Conservation (phyloP, 2,329 filamentous ascomycete species). For the Plectosphaerella cucumerina region DNA sequence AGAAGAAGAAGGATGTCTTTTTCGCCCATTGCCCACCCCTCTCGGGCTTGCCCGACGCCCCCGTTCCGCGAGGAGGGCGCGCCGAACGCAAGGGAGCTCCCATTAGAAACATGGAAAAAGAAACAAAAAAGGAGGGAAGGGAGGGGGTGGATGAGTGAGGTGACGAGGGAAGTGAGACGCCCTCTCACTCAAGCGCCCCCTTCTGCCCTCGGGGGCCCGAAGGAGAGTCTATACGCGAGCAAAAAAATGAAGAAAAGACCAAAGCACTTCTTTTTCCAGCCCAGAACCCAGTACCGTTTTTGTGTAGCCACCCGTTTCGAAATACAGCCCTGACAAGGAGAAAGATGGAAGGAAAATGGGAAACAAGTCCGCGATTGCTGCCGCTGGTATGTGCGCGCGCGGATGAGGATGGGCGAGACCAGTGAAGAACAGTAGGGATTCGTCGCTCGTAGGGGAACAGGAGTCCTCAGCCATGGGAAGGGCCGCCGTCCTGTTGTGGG, state of each 20-base stretch:
- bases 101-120: slow-evolving; percentile 1
- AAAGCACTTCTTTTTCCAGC: slow-evolving; percentile 14
- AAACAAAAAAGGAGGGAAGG: slow-evolving; percentile 6
- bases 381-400: not conserved
- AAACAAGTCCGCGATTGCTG: not conserved
- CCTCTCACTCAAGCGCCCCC: too few species aligned
- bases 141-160: too few species aligned
- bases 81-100: not conserved
- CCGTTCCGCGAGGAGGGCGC: not conserved
- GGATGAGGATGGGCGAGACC: slow-evolving; percentile 6
- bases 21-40: too few species aligned
- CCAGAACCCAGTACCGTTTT: slow-evolving; percentile 10
- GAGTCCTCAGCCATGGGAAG: not conserved
- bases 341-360: not conserved
- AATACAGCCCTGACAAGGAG: not conserved
- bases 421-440: not conserved
- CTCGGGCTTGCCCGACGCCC: not conserved
- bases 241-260: not conserved
- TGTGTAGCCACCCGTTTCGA: slow-evolving; percentile 11
- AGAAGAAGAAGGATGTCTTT: not conserved
- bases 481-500: not conserved
- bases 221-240: slow-evolving; percentile 11
- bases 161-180: too few species aligned
- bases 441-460: not conserved
- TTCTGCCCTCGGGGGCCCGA: not conserved